phyloP scores from a whole-genome alignment of 2,329 filamentous ascomycete genomes.

The Aspergillus brasiliensis region DNA sequence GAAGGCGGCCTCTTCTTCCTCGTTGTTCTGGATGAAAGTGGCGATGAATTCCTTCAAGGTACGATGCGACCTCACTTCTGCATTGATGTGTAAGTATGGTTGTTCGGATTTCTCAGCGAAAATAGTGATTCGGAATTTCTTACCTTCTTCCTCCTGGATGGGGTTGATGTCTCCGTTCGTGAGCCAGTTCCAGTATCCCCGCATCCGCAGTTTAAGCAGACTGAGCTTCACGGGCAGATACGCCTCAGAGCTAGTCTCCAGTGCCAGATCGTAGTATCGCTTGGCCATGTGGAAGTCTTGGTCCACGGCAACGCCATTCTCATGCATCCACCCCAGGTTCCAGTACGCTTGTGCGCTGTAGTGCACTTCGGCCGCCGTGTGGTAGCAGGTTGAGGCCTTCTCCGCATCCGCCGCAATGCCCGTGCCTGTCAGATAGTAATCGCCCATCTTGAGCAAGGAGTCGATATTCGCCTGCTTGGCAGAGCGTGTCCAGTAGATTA shows the following conservation, averaged over 20 bases:
- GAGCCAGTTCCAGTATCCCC: conserved; percentile 92
- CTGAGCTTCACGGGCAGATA: conserved; percentile 91
- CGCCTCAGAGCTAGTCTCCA: conserved; percentile 89
- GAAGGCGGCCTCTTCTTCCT: conserved; percentile 65
- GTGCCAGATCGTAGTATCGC: conserved; percentile 88
- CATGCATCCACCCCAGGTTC: conserved; percentile 99
- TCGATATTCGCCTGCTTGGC: conserved; percentile 92
- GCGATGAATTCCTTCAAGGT: conserved; percentile 83
- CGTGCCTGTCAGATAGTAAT: conserved; percentile 87
- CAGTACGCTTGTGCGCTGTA: conserved; percentile 93
- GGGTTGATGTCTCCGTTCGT: conserved; percentile 89
- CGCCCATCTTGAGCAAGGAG: conserved; percentile 95
- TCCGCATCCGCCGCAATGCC: conserved; percentile 72
- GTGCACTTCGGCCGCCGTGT: conserved; percentile 85
- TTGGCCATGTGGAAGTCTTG: conserved; percentile 98
- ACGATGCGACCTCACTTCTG: conserved; percentile 71
- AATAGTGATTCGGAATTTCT: conserved; percentile 36
- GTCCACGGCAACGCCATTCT: conserved; percentile 87
- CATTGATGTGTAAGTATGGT: conserved; percentile 30
- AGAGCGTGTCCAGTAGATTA: conserved; percentile 94
- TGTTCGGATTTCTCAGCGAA: neutral
- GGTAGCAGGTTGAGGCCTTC: conserved; percentile 91
- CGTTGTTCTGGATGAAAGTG: conserved; percentile 76
- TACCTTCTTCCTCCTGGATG: conserved; percentile 86
- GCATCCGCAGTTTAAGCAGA: conserved; percentile 77